Evolutionary conservation across 371 early-diverging fungal species (phyloP).

Genomic region (Apophysomyces sp.): DNA sequence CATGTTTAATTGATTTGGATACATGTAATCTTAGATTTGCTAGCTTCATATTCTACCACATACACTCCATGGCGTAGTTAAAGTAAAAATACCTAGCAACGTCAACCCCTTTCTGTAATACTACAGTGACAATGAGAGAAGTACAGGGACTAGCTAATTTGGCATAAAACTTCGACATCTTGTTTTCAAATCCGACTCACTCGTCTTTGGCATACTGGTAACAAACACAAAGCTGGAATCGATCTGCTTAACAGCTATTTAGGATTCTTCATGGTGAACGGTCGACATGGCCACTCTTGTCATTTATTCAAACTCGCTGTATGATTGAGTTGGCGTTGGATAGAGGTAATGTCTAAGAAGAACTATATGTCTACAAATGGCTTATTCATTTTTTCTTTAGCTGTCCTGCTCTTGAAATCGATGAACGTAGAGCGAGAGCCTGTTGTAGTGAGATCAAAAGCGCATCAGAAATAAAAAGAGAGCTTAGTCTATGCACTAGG

Average conservation of each 20-base stretch:
- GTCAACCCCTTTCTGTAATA: constrained; percentile 54
- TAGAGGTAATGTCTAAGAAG: constrained; percentile 25
- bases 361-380: neutral
- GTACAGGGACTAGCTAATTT: neutral
- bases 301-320: constrained; percentile 71
- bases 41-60: constrained; percentile 60
- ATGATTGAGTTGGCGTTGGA: constrained; percentile 79
- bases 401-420: constrained; percentile 37
- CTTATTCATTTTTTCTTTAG: constrained; percentile 18
- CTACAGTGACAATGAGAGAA: neutral
- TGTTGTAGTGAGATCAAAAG: constrained; percentile 27
- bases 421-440: constrained; percentile 37
- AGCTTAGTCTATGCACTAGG: constrained; percentile 47
- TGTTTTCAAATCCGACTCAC: constrained; percentile 80
- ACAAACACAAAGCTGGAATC: neutral
- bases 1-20: constrained; percentile 61
- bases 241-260: neutral
- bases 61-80: constrained; percentile 54
- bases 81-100: constrained; percentile 66
- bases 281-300: constrained; percentile 81
- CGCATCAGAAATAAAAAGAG: constrained; percentile 34
- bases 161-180: constrained; percentile 67
- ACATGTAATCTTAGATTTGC: constrained; percentile 39
- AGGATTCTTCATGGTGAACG: constrained; percentile 80
- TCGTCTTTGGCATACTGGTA: constrained; percentile 70